Conservation (phyloP, 192 early-diverging fungal species). For the Chytriomyces hyalinus region DNA sequence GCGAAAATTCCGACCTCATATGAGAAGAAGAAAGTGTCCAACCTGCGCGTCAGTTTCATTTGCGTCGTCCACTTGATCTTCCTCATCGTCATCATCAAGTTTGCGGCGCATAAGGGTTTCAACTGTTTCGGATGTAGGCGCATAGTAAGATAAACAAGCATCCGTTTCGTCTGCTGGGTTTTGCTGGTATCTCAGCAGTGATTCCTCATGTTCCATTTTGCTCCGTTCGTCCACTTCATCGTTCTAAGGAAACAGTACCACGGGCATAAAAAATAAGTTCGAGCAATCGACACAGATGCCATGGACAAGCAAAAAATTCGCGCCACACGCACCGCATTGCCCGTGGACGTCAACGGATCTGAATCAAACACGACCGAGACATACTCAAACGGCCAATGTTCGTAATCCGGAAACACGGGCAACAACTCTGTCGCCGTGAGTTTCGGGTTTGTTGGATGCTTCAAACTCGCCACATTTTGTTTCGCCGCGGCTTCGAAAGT, state of each 20-base stretch:
- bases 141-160: constrained; percentile 10
- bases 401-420: constrained; percentile 46
- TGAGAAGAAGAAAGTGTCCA: neutral
- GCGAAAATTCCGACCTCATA: neutral
- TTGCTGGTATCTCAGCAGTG: neutral
- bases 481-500: constrained; percentile 34
- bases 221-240: neutral
- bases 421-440: constrained; percentile 40
- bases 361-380: constrained; percentile 39
- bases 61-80: constrained; percentile 29
- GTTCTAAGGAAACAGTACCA: neutral
- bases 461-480: constrained; percentile 20
- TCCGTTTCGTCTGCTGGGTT: constrained; percentile 8
- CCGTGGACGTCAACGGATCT: constrained; percentile 29
- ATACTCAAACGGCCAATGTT: constrained; percentile 34
- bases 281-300: neutral
- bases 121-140: neutral
- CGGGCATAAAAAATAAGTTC: neutral
- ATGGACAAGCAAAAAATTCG: neutral
- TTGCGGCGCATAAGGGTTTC: neutral
- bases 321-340: neutral
- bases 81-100: constrained; percentile 18
- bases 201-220: constrained; percentile 1
- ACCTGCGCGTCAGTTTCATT: constrained; percentile 24
- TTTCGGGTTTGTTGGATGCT: constrained; percentile 42